Evolutionary conservation across 2,329 filamentous ascomycete genomes (phyloP), one percentile per base, ranked within the genome.

Genomic region (Stromatinia cepivora): DNA sequence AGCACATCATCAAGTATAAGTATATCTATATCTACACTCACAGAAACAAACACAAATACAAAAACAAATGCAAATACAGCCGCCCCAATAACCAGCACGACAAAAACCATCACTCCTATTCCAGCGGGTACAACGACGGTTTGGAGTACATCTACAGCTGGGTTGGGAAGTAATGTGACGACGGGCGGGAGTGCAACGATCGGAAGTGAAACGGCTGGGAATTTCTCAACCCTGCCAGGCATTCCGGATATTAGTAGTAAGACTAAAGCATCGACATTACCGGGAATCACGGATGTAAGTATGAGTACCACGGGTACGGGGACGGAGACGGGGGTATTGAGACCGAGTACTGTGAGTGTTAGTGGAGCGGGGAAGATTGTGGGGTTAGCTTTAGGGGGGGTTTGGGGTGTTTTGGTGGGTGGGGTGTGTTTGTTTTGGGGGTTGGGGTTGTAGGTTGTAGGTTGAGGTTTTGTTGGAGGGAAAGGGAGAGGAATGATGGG

Each of bases 111-210:
- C 4, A 63, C 61, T n/a, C 61, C 61, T 1, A 28, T 31, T 9
- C 61, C 61, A n/a, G 52, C 31, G 15, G 46, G 46, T 8, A 63
- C 45, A 8, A 63, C 61, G 31, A 63, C 61, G 10, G 15, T 63
- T 11, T 63, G 61, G 61, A 63, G 22, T 52, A 63, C 61, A 39
- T 63, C 61, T 20, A 63, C 61, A 3, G 46, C 61, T 1, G 61
- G 15, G 20, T 34, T 2, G 2, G 22, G 20, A 20, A 48, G 31
- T 20, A 52, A 39, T 39, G 46, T 22, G 17, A 63, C 61, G n/a
- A 20, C 5, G 2, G 10, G n/a, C 3, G 45, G 28, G 11, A 50
- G 45, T 48, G 5, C 13, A 34, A 17, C 2, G 1, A 11, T 17
- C 22, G 20, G 11, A 17, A n/a, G 17, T 6, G 22, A 6, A 13